phyloP scores from a whole-genome alignment of 2,329 filamentous ascomycete genomes.

The Bimuria novae-zelandiae region DNA sequence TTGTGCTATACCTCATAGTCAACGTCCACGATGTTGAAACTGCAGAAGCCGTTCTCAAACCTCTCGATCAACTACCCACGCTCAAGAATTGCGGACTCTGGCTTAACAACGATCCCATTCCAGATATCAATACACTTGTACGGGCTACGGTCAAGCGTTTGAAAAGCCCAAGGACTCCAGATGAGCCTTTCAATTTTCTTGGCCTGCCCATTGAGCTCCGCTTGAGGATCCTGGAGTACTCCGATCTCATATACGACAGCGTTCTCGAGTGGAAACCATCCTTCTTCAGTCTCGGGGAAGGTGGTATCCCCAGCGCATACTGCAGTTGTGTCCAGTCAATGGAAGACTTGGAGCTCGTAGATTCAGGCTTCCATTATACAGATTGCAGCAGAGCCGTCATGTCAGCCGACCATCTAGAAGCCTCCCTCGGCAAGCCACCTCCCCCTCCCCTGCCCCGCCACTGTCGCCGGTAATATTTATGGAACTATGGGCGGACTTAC shows the following conservation, averaged over 20 bases:
- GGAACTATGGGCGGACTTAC: too few species aligned
- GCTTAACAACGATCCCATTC: slow-evolving; percentile 3
- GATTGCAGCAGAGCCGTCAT: too few species aligned
- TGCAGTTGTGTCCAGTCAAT: too few species aligned
- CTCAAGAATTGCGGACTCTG: slow-evolving; percentile 11
- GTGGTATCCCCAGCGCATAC: neutral
- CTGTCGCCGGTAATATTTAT: too few species aligned
- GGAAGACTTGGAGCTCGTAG: too few species aligned
- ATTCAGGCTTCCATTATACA: too few species aligned
- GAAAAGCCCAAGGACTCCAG: neutral
- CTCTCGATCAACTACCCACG: slow-evolving; percentile 6
- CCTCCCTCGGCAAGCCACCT: too few species aligned
- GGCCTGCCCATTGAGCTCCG: slow-evolving; percentile 8
- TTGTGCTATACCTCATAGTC: slow-evolving; percentile 9
- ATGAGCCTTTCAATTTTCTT: slow-evolving; percentile 5
- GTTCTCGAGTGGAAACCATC: slow-evolving; percentile 12
- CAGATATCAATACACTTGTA: neutral
- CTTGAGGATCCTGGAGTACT: slow-evolving; percentile 5
- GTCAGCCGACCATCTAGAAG: too few species aligned
- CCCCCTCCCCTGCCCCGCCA: too few species aligned
- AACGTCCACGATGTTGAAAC: neutral
- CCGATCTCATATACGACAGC: slow-evolving; percentile 1
- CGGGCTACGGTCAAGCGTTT: slow-evolving; percentile 1
- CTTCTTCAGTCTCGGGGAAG: neutral
- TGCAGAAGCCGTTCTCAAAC: slow-evolving; percentile 4